Conservation (phyloP, 768 basidiomycete genomes). For the Paxillus rubicundulus region DNA sequence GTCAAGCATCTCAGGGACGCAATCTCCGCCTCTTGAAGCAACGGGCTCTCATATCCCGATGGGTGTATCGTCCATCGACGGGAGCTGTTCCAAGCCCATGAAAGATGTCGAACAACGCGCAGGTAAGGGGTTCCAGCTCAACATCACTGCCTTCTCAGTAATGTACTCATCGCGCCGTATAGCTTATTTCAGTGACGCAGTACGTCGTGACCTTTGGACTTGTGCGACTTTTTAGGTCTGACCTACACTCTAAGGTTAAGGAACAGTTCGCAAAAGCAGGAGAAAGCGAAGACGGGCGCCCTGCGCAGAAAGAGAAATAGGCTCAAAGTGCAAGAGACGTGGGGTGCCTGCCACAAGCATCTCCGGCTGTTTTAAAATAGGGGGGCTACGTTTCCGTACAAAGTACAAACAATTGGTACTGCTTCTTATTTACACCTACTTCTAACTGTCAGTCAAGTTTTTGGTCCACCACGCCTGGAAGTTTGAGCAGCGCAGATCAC, state of each 20-base stretch:
- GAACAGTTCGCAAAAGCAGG: constrained; percentile 17
- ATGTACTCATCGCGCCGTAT: neutral
- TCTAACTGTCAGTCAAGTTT: constrained; percentile 34
- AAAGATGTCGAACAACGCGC: constrained; percentile 45
- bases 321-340: neutral
- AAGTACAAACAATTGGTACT: constrained; percentile 5
- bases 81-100: constrained; percentile 33
- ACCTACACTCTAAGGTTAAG: constrained; percentile 13
- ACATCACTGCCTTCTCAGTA: neutral
- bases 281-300: constrained; percentile 5
- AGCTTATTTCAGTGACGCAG: constrained; percentile 32
- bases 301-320: constrained; percentile 7
- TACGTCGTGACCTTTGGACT: constrained; percentile 3
- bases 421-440: constrained; percentile 8
- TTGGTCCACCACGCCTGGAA: constrained; percentile 88
- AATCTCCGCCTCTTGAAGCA: constrained; percentile 55
- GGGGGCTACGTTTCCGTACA: no score
- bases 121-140: constrained; percentile 29
- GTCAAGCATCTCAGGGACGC: constrained; percentile 34
- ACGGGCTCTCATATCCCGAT: constrained; percentile 46
- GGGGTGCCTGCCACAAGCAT: neutral
- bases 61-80: constrained; percentile 46
- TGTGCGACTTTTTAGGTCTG: neutral
- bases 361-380: no score
- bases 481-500: constrained; percentile 55